Percentiles rank a stretch among this genome's conserved stretches.
Evolutionary conservation across 2,329 filamentous ascomycete species (phyloP).

Genomic region (Fusarium transvaalense): DNA sequence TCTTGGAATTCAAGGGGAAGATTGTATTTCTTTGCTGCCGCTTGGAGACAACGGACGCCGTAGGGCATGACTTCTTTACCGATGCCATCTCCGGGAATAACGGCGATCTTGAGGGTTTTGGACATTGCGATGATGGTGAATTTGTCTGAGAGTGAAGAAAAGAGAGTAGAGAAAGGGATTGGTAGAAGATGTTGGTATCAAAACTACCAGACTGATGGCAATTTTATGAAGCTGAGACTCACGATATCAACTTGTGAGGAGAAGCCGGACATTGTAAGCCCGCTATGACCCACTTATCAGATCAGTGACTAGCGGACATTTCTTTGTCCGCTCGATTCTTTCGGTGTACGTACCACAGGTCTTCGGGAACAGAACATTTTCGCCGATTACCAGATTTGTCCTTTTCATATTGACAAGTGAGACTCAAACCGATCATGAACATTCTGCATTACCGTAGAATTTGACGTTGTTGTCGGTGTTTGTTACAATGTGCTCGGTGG

Average conservation of each 20-base stretch:
- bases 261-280: background rate
- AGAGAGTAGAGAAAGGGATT: too few species aligned
- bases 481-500: background rate
- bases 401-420: background rate
- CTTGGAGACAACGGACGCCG: constrained; percentile 70
- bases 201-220: background rate
- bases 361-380: background rate
- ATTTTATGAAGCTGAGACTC: background rate
- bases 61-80: constrained; percentile 75
- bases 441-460: background rate
- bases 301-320: background rate
- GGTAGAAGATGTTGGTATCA: background rate
- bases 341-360: background rate
- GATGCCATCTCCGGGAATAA: constrained; percentile 77
- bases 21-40: constrained; percentile 60
- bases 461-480: background rate
- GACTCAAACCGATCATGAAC: accelerated
- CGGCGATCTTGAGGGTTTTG: constrained; percentile 62
- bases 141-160: accelerated
- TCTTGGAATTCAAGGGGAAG: constrained; percentile 70
- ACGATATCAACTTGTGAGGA: background rate
- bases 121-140: constrained; percentile 51
- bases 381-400: background rate
- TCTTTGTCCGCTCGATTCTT: constrained; percentile 14
- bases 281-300: background rate